These are phyloP conservation scores for Saturnispora mendoncae DNA, from an alignment of 805 yeast genomes.

Conservation along the genomic window DNA sequence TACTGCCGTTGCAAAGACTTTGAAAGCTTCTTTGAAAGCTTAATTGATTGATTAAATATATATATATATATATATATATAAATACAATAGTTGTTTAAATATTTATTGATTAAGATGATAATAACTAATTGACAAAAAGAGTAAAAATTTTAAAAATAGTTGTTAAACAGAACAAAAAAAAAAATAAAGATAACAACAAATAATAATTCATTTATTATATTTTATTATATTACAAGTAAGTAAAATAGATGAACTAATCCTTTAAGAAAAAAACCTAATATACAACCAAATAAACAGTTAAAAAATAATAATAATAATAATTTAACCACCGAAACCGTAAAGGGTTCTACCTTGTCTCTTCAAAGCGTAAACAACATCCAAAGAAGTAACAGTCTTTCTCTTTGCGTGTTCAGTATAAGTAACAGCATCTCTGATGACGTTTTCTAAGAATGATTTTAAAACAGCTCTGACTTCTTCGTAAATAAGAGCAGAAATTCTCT, in stretches of 20 bases:
- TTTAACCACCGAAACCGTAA: constrained; percentile 99
- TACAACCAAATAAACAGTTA: constrained; percentile 8
- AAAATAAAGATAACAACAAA: too few relatives aligned
- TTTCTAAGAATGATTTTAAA: constrained; percentile 89
- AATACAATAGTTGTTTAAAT: too few relatives aligned
- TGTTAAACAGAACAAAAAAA: too few relatives aligned
- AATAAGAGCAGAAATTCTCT: constrained; percentile 98
- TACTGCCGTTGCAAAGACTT: constrained; percentile 66
- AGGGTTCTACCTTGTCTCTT: constrained; percentile 99
- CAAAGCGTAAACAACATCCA: constrained; percentile 97
- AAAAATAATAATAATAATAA: too few relatives aligned
- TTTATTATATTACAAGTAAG: too few relatives aligned
- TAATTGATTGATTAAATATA: constrained; percentile 5
- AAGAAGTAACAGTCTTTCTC: constrained; percentile 99
- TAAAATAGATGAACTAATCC: background rate
- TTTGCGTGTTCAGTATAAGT: constrained; percentile 99
- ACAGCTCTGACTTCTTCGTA: constrained; percentile 99
- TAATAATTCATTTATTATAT: too few relatives aligned
- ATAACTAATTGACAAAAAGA: too few relatives aligned
- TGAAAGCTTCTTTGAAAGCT: constrained; percentile 27
- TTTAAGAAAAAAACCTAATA: constrained; percentile 7
- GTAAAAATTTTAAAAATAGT: too few relatives aligned
- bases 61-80: background rate
- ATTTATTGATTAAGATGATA: too few relatives aligned
- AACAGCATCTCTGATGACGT: constrained; percentile 98